Evolutionary conservation across 371 early-diverging fungal genomes (phyloP).

Genomic region (Mucor circinelloides): DNA sequence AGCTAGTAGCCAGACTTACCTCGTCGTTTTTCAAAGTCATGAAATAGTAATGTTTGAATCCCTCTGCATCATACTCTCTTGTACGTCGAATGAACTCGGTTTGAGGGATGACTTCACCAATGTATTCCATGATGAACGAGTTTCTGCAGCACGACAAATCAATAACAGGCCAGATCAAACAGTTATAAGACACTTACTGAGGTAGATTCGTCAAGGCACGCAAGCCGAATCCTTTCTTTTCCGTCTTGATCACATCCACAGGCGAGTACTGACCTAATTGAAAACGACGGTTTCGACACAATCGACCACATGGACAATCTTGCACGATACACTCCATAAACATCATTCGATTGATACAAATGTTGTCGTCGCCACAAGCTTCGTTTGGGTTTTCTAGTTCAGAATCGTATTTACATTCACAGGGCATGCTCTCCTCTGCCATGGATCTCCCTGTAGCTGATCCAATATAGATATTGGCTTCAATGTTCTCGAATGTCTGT

Average conservation of each 20-base stretch:
- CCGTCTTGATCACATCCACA: conserved; percentile 84
- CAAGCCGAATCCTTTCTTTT: conserved; percentile 90
- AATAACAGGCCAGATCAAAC: not conserved
- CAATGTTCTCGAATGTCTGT: conserved; percentile 58
- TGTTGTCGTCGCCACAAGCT: conserved; percentile 84
- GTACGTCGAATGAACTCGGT: conserved; percentile 77
- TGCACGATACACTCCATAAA: conserved; percentile 89
- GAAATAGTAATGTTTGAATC: conserved; percentile 93
- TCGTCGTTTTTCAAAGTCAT: conserved; percentile 90
- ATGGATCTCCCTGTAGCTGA: conserved; percentile 67
- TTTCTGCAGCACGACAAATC: conserved; percentile 26
- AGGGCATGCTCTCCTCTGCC: conserved; percentile 76
- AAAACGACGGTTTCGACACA: conserved; percentile 90
- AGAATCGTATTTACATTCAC: conserved; percentile 74
- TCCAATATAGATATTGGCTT: conserved; percentile 68
- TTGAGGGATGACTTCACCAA: conserved; percentile 88
- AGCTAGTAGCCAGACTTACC: conserved; percentile 36
- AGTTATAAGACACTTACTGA: conserved; percentile 44
- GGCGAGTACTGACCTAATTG: conserved; percentile 78
- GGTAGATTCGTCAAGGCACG: conserved; percentile 65
- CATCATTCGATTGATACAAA: conserved; percentile 89
- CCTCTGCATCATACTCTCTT: conserved; percentile 73
- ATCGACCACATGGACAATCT: conserved; percentile 84
- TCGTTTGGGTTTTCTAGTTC: conserved; percentile 36
- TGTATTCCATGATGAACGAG: conserved; percentile 91